These are phyloP conservation scores for Thozetella sp. DNA, from an alignment of 495 filamentous ascomycete genomes.

Conservation along the genomic window DNA sequence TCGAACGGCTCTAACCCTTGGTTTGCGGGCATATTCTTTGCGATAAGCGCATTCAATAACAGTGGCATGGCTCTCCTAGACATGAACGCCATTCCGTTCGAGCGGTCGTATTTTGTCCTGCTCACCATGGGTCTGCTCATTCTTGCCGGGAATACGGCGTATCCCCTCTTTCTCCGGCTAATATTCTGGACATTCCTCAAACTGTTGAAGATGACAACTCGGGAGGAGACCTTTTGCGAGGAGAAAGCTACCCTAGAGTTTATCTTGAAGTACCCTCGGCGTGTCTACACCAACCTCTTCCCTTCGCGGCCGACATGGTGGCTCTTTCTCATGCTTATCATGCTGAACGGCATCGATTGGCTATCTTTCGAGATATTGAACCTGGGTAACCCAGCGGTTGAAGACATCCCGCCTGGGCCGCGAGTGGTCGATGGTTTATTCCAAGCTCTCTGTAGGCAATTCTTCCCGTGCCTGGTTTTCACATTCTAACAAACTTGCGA, in stretches of 20 bases:
- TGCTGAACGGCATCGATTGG: constrained; percentile 77
- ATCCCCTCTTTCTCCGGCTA: constrained; percentile 85
- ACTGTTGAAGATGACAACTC: constrained; percentile 29
- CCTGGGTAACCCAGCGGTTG: constrained; percentile 67
- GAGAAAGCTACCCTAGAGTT: constrained; percentile 84
- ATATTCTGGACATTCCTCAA: constrained; percentile 74
- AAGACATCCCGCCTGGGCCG: constrained; percentile 59
- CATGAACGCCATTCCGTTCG: constrained; percentile 84
- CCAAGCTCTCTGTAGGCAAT: constrained; percentile 63
- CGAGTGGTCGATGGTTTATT: constrained; percentile 80
- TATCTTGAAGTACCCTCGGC: constrained; percentile 84
- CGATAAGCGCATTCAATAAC: constrained; percentile 80
- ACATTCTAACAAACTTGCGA: not conserved
- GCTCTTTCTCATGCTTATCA: constrained; percentile 78
- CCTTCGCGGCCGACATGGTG: constrained; percentile 85
- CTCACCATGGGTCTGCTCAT: constrained; percentile 76
- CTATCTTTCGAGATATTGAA: constrained; percentile 86
- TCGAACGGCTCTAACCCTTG: constrained; percentile 64
- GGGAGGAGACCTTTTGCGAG: constrained; percentile 53
- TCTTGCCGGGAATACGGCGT: constrained; percentile 87
- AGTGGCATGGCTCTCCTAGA: constrained; percentile 81
- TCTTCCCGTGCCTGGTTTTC: not conserved
- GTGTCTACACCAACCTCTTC: constrained; percentile 89
- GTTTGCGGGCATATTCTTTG: constrained; percentile 68
- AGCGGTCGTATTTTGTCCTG: constrained; percentile 68